Evolutionary conservation across 2,329 filamentous ascomycete species (phyloP).

Genomic region (Conoideocrella luteorostrata): DNA sequence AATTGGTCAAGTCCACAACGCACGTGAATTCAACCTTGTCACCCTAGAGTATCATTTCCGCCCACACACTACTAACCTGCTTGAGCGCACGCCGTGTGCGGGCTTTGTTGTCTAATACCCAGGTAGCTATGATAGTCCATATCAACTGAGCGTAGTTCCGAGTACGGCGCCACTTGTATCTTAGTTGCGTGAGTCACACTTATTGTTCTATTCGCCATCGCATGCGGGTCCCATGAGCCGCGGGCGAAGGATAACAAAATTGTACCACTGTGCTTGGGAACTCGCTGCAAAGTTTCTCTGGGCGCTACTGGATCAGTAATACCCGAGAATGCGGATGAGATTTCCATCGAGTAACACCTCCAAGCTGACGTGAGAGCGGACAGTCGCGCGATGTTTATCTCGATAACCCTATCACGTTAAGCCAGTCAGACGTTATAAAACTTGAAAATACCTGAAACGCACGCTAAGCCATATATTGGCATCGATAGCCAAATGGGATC

Average conservation of each 20-base stretch:
- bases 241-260: not conserved
- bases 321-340: not conserved
- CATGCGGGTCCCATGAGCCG: not conserved
- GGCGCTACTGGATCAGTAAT: not conserved
- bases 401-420: not conserved
- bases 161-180: not conserved
- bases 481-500: constrained; percentile 2
- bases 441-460: not conserved
- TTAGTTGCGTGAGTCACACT: not conserved
- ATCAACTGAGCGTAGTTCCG: constrained; percentile 2
- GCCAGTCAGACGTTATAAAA: too few relatives aligned
- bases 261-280: too few relatives aligned
- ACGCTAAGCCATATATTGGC: constrained; percentile 1
- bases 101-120: not conserved
- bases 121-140: constrained; percentile 4
- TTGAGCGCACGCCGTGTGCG: not conserved
- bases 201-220: not conserved
- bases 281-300: too few relatives aligned
- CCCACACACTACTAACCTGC: too few relatives aligned
- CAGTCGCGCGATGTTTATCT: not conserved
- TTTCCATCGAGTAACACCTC: not conserved
- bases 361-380: not conserved
- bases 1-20: too few relatives aligned
- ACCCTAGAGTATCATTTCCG: too few relatives aligned
- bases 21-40: too few relatives aligned